Conservation (phyloP, 2,329 filamentous ascomycete species). For the Monilinia fructigena region DNA sequence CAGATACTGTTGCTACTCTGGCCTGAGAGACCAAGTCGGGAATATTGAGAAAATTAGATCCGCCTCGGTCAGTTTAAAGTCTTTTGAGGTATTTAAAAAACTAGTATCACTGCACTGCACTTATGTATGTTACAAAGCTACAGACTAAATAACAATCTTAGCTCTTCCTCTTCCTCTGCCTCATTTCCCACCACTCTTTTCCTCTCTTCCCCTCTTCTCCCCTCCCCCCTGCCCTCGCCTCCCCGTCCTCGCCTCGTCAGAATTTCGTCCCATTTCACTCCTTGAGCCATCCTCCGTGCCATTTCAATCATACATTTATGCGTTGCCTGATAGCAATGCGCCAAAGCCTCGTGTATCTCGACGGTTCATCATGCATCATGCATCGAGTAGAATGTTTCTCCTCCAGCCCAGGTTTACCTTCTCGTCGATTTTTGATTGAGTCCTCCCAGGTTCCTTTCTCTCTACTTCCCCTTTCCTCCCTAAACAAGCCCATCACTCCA, state of each 20-base stretch:
- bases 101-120: background rate
- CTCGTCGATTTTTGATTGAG: background rate
- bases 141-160: background rate
- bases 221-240: too few relatives aligned
- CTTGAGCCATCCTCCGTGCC: background rate
- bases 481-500: too few relatives aligned
- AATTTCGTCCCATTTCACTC: background rate
- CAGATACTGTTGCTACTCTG: too few relatives aligned
- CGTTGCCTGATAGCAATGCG: background rate
- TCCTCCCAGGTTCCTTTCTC: background rate
- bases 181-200: background rate
- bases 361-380: background rate
- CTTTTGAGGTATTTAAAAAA: background rate
- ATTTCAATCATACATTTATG: background rate
- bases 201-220: background rate
- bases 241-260: too few relatives aligned
- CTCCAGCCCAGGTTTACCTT: background rate
- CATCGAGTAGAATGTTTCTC: background rate
- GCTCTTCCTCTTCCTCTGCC: background rate
- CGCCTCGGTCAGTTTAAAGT: background rate
- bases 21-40: too few relatives aligned
- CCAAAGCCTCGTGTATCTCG: background rate
- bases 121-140: conserved; percentile 3
- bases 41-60: background rate
- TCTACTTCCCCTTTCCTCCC: background rate